A percentile compares a stretch with the other conserved stretches of the same genome.
Evolutionary conservation across 2,329 filamentous ascomycete species (phyloP).

Genomic region (Scorias spongiosa): DNA sequence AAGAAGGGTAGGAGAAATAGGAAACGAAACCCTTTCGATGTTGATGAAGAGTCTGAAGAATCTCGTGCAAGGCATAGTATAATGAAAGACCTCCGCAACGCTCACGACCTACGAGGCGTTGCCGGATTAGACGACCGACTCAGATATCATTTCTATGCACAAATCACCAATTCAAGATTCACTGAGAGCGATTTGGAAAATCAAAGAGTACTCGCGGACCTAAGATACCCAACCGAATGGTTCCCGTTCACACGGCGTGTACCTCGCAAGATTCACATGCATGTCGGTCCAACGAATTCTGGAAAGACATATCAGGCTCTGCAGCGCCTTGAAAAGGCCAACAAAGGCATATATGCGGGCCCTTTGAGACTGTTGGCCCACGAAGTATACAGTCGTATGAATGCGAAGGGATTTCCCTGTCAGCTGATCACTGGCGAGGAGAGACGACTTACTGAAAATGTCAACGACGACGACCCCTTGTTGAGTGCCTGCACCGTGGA

Average conservation of each 20-base stretch:
- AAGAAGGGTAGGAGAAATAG: background rate
- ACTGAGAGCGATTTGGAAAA: slow-evolving; percentile 40
- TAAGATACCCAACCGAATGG: slow-evolving; percentile 86
- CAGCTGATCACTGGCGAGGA: slow-evolving; percentile 86
- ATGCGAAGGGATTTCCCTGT: slow-evolving; percentile 60
- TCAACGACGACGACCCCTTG: slow-evolving; percentile 28
- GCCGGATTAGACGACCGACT: slow-evolving; percentile 27
- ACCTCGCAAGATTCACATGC: slow-evolving; percentile 73
- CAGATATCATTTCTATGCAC: slow-evolving; percentile 52
- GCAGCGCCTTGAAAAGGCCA: slow-evolving; percentile 62
- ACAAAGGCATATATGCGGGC: slow-evolving; percentile 74
- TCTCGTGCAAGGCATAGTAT: background rate
- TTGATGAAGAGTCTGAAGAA: background rate
- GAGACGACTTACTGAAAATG: slow-evolving; percentile 46
- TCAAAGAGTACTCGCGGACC: slow-evolving; percentile 57
- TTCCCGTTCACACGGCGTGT: slow-evolving; percentile 68
- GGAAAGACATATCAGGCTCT: slow-evolving; percentile 95
- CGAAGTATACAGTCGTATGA: slow-evolving; percentile 82
- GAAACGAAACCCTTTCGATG: background rate
- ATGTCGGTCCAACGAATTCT: slow-evolving; percentile 94
- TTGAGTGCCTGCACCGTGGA: slow-evolving; percentile 88
- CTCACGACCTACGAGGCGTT: slow-evolving; percentile 7
- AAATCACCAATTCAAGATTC: slow-evolving; percentile 43
- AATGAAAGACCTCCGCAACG: slow-evolving; percentile 2
- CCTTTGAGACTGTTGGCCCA: slow-evolving; percentile 79